phyloP scores from a whole-genome alignment of 2,329 filamentous ascomycete species.

The Neospermospora avenae region DNA sequence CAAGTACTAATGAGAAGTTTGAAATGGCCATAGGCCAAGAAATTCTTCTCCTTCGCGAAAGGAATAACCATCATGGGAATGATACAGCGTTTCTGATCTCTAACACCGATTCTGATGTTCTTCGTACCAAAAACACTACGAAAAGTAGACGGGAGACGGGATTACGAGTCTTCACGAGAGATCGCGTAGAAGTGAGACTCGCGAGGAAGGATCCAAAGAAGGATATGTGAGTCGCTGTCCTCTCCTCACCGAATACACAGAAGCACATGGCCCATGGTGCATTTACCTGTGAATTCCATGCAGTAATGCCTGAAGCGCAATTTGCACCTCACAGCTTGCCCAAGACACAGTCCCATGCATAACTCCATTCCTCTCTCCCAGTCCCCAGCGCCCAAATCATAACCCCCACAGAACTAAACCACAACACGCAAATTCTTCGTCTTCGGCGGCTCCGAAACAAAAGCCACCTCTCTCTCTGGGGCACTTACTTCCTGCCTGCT shows the following conservation, averaged over 20 bases:
- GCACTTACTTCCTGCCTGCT: not conserved
- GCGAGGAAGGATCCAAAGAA: slow-evolving; percentile 30
- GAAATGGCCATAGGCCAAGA: slow-evolving; percentile 33
- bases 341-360: too few species aligned
- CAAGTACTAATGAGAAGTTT: too few species aligned
- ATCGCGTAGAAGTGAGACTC: slow-evolving; percentile 20
- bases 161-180: slow-evolving; percentile 23
- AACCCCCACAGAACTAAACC: slow-evolving; percentile 14
- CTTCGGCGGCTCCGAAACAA: slow-evolving; percentile 40
- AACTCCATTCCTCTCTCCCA: slow-evolving; percentile 32
- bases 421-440: slow-evolving; percentile 28
- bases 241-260: not conserved
- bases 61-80: slow-evolving; percentile 23
- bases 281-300: too few species aligned
- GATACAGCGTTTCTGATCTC: slow-evolving; percentile 19
- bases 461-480: slow-evolving; percentile 34
- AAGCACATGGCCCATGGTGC: too few species aligned
- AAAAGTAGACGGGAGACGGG: slow-evolving; percentile 18
- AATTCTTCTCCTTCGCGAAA: slow-evolving; percentile 28
- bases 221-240: slow-evolving; percentile 32
- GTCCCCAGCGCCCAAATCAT: not conserved
- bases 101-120: slow-evolving; percentile 13
- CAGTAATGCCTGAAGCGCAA: too few species aligned
- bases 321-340: too few species aligned
- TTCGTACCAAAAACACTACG: slow-evolving; percentile 21